Conservation (phyloP, 495 filamentous ascomycete genomes). For the Podospora pseudopauciseta region DNA sequence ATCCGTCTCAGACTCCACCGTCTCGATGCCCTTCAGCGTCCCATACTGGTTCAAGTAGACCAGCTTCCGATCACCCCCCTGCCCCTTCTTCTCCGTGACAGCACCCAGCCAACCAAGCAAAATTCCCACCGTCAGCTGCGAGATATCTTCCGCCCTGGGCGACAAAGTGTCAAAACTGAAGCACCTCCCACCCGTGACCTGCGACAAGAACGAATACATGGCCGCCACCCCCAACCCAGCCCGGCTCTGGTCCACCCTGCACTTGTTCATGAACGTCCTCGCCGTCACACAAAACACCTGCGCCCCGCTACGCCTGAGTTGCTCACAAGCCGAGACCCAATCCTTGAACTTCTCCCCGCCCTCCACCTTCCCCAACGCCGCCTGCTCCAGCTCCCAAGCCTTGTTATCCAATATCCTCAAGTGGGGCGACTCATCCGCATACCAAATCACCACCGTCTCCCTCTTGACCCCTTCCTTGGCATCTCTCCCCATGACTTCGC, state of each 20-base stretch:
- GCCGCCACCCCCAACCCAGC: constrained; percentile 18
- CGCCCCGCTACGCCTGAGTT: constrained; percentile 29
- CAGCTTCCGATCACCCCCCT: constrained; percentile 14
- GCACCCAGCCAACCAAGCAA: constrained; percentile 49
- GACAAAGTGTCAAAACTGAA: constrained; percentile 24
- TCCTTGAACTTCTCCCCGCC: constrained; percentile 36
- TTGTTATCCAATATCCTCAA: constrained; percentile 15
- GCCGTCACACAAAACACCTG: constrained; percentile 40
- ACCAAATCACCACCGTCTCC: constrained; percentile 45
- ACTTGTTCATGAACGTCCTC: not conserved
- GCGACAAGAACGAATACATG: constrained; percentile 37
- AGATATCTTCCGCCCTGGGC: constrained; percentile 29
- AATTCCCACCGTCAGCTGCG: constrained; percentile 40
- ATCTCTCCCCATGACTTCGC: constrained; percentile 42
- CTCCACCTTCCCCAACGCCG: constrained; percentile 17
- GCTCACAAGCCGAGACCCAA: constrained; percentile 37
- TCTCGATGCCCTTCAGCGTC: not conserved
- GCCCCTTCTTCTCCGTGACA: constrained; percentile 26
- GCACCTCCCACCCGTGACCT: constrained; percentile 39
- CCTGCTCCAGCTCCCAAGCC: constrained; percentile 26
- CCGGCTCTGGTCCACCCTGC: not conserved
- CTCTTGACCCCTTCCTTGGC: constrained; percentile 15
- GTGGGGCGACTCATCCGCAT: constrained; percentile 49
- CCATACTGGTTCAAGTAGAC: not conserved
- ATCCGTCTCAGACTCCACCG: constrained; percentile 20